phyloP scores from a whole-genome alignment of 768 basidiomycete genomes.

The Pisolithus orientalis region DNA sequence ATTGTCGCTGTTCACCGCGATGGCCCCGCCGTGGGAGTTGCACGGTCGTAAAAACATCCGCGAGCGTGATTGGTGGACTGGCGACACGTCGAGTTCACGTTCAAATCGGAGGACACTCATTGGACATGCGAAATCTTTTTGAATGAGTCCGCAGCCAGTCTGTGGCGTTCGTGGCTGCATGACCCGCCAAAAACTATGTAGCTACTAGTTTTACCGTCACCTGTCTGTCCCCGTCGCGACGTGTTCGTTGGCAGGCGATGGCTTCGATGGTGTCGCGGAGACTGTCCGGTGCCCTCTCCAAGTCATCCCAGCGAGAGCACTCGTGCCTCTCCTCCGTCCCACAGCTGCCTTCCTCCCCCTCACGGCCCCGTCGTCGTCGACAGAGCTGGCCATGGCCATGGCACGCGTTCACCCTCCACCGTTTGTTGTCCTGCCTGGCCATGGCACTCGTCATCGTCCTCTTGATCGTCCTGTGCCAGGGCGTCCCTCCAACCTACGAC shows the following conservation, averaged over 20 bases:
- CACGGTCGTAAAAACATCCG: no score
- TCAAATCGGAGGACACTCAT: background rate
- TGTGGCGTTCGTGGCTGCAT: no score
- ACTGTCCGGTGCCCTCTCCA: background rate
- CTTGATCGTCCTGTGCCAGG: constrained; percentile 27
- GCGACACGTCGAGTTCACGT: background rate
- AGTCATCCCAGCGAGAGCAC: constrained; percentile 8
- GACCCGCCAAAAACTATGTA: background rate
- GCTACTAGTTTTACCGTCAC: background rate
- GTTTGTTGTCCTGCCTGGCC: constrained; percentile 19
- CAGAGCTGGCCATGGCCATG: constrained; percentile 8
- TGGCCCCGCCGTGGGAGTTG: background rate
- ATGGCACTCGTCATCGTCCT: constrained; percentile 19
- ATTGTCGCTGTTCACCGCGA: no score
- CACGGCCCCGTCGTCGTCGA: constrained; percentile 6
- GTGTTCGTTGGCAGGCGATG: background rate
- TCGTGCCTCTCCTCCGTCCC: constrained; percentile 6
- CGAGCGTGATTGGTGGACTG: no score
- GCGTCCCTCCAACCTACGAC: constrained; percentile 34
- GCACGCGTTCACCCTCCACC: constrained; percentile 18
- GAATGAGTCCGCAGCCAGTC: background rate
- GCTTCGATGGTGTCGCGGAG: constrained; percentile 1
- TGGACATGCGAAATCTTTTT: background rate
- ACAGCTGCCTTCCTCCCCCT: background rate
- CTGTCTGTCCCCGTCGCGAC: background rate